phyloP scores from a whole-genome alignment of 208 protist genomes.

The Acanthamoeba castellanii region DNA sequence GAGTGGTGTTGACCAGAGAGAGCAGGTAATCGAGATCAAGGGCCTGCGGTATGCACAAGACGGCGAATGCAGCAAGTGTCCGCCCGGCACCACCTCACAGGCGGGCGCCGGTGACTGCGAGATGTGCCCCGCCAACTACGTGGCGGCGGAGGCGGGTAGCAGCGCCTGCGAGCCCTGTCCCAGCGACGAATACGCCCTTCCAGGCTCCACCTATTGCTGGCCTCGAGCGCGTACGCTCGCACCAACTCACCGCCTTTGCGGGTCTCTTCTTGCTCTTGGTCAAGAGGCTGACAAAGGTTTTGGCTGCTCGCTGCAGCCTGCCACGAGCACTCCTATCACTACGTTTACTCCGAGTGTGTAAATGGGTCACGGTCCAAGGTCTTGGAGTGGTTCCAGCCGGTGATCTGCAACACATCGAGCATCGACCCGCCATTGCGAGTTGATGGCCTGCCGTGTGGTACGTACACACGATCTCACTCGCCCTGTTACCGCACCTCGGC shows the following conservation, averaged over 20 bases:
- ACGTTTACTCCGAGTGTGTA: background rate
- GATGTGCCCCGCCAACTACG: background rate
- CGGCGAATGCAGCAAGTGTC: slow-evolving; percentile 8
- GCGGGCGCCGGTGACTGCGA: background rate
- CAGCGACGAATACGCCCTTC: background rate
- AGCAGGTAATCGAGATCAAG: background rate
- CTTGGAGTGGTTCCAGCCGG: slow-evolving; percentile 35
- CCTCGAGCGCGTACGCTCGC: background rate
- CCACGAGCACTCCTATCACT: background rate
- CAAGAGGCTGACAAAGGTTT: background rate
- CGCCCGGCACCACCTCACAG: background rate
- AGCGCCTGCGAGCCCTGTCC: background rate
- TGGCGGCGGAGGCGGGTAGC: background rate
- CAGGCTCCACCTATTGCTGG: background rate
- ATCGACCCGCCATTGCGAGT: background rate
- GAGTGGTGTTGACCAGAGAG: background rate
- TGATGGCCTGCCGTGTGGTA: slow-evolving; percentile 25
- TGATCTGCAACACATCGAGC: slow-evolving; percentile 17
- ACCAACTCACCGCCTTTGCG: background rate
- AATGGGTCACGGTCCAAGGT: background rate
- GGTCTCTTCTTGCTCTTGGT: too few species aligned
- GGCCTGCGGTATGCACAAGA: slow-evolving; percentile 25
- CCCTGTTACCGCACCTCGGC: background rate
- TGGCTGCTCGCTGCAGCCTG: background rate
- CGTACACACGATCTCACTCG: background rate